Base-by-base conservation (phyloP, 2,329 filamentous ascomycete species). In the Hymenoscyphus scutula region DNA sequence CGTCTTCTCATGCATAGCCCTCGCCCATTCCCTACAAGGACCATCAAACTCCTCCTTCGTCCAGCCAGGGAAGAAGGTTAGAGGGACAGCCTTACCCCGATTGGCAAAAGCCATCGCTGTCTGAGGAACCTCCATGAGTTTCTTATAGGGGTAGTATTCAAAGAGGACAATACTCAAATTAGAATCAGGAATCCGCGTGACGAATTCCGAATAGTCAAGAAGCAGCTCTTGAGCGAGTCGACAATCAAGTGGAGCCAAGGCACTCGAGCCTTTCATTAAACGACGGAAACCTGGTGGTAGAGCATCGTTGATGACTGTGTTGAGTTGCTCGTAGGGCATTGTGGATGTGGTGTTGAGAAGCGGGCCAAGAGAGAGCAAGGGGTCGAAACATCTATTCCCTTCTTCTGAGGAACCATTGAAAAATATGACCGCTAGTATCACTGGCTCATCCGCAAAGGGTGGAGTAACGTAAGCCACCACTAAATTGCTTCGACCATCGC, bases 261-360 rank as follows among this genome's bases (percentile, higher is more conserved):
- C 75, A 1, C 72, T 73, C 0, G 72, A 73, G 17, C 75, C 75
- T 59, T 74, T 74, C 62, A 77, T 76, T 15, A 70, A 70, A 63
- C 75, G 76, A 37, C 77, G 70, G 6, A 75, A 76, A 0, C 77
- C 78, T 56, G 72, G 74, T 17, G 64, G 66, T 1, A 68, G 64
- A 1, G 62, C 60, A 5, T 67, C 61, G 55, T 76, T 76, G 3
- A 77, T 64, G 6, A 75, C 45, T 1, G 62, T 60, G 57, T 78
- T 78, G 6, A 77, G 64, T 7, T 69, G 65, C 19, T 64, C 62
- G 61, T 77, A 77, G 0, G 76, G 73, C 25, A 76, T 70, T 61
- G 67, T 66, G 5, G 58, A 32, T 19, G 59, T 61, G 1, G 67
- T 68, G 53, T 74, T 64, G 1, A 70, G 62, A 2, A 74, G 34